Percentiles rank a stretch among this genome's conserved stretches.
Evolutionary conservation across 495 filamentous ascomycete genomes (phyloP).

Genomic region (Barbatosphaeria neglecta): DNA sequence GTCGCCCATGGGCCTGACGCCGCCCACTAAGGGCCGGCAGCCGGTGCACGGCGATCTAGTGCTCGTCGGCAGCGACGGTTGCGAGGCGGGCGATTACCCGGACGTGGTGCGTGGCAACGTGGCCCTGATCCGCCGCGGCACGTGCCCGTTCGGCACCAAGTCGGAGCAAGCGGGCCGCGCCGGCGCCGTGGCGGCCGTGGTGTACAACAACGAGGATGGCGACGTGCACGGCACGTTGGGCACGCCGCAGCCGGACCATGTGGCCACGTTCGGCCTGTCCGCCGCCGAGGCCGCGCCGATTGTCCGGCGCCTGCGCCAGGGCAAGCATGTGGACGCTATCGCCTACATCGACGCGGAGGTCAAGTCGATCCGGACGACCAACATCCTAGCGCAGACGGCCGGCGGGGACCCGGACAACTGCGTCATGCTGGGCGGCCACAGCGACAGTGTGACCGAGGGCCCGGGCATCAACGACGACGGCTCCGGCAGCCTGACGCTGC

Average conservation of each 20-base stretch:
- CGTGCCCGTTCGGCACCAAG: slow-evolving; percentile 49
- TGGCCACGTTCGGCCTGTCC: slow-evolving; percentile 47
- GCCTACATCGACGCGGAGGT: slow-evolving; percentile 45
- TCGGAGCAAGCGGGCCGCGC: slow-evolving; percentile 43
- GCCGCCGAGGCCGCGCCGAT: slow-evolving; percentile 37
- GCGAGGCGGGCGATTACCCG: slow-evolving; percentile 35
- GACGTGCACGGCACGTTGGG: slow-evolving; percentile 42
- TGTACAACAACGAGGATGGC: slow-evolving; percentile 46
- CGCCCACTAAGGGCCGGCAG: slow-evolving; percentile 44
- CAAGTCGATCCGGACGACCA: slow-evolving; percentile 30
- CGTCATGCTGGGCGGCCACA: slow-evolving; percentile 46
- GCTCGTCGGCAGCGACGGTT: slow-evolving; percentile 35
- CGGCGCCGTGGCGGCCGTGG: slow-evolving; percentile 47
- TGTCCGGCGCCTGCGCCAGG: slow-evolving; percentile 31
- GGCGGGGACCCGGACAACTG: slow-evolving; percentile 45
- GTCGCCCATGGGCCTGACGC: slow-evolving; percentile 46
- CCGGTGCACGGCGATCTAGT: slow-evolving; percentile 36
- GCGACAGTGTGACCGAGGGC: slow-evolving; percentile 40
- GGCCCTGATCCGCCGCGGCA: slow-evolving; percentile 45
- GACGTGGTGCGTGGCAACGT: slow-evolving; percentile 33
- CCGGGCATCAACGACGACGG: slow-evolving; percentile 44
- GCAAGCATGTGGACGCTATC: slow-evolving; percentile 35
- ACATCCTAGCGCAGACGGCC: slow-evolving; percentile 43
- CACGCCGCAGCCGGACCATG: slow-evolving; percentile 36
- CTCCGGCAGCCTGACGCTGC: slow-evolving; percentile 38